Percentiles rank a stretch among this genome's conserved stretches.
Conservation (phyloP, 139 green algal genomes). For the Diplosphaera chodatii region DNA sequence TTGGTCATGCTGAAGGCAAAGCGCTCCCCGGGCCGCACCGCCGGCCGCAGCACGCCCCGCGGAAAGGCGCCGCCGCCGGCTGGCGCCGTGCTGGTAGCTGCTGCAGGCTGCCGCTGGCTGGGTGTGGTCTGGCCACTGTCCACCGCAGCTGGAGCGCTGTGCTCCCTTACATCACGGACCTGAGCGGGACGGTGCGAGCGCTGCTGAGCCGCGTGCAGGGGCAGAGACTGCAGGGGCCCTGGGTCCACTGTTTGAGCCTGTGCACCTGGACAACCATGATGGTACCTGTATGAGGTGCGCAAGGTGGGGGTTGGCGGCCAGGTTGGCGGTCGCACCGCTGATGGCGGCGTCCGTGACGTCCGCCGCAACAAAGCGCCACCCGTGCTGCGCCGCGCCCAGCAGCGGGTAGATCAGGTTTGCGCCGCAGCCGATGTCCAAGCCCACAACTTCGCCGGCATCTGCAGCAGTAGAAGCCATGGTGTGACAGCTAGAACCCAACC, state of each 20-base stretch:
- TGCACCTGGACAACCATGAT: no score
- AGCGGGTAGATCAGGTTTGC: conserved; percentile 93
- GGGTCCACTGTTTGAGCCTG: no score
- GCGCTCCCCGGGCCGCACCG: conserved; percentile 22
- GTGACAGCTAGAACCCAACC: no score
- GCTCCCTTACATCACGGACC: no score
- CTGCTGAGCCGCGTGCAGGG: no score
- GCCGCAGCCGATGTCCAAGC: conserved; percentile 87
- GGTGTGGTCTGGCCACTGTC: no score
- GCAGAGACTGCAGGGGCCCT: no score
- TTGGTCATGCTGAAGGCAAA: conserved; percentile 92
- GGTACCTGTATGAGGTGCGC: conserved; percentile 47
- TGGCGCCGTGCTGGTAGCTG: background rate
- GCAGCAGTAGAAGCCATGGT: no score
- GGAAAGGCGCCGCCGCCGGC: background rate
- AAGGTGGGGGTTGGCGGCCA: conserved; percentile 62
- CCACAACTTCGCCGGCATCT: conserved; percentile 22
- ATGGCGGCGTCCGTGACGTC: conserved; percentile 68
- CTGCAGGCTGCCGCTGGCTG: no score
- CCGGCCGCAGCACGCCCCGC: conserved; percentile 32
- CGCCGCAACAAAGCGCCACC: conserved; percentile 78
- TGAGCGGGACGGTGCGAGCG: no score
- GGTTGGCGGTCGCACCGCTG: conserved; percentile 41
- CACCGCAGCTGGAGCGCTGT: no score
- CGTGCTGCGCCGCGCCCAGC: conserved; percentile 70